Base-by-base conservation (phyloP, 2,329 filamentous ascomycete genomes). In the Tolypocladium nubicola region DNA sequence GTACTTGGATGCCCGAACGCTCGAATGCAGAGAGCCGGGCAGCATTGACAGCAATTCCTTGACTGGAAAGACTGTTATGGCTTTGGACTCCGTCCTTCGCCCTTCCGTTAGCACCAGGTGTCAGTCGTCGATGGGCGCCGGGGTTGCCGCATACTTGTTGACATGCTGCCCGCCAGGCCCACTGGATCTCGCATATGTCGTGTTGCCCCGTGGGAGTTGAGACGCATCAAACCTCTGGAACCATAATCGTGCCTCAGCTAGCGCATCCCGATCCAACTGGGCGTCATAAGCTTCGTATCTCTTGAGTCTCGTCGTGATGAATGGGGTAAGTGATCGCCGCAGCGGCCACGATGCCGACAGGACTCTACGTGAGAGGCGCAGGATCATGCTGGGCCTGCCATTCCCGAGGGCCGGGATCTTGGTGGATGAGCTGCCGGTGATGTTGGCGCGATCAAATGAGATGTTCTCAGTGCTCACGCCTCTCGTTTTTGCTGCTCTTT, bases 91-190 rank as follows among this genome's bases (percentile, higher is more conserved):
- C 0, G 82, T 85, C 59, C 81, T 84, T 62, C 60, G 68, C 76
- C 6, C 61, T 69, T 9, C 71, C 75, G 45, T 67, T 69, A 14
- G 73, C 74, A 52, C 64, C 10, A 19, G 30, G 9, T 14, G 4
- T 8, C 30, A n/a, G 23, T 45, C 39, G 38, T 33, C 8, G 11
- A 23, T 33, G 23, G 10, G 26, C 21, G 26, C 14, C 30, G 9
- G 38, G 1, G 35, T 67, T 21, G 11, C 43, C 6, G 19, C 76
- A 56, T 64, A 84, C 82, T 84, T 85, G 65, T 85, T 85, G 38
- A 84, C 81, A 64, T 85, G 80, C 62, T 85, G 82, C 2, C 82
- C 82, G 14, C 82, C 82, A 2, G 82, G 81, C 0, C 82, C 82
- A 62, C 80, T 83, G 3, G 82, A 84, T n/a, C 82, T 75, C 2